phyloP scores from a whole-genome alignment of 164 flowering plant species.

The Paratinospora sagittata region DNA sequence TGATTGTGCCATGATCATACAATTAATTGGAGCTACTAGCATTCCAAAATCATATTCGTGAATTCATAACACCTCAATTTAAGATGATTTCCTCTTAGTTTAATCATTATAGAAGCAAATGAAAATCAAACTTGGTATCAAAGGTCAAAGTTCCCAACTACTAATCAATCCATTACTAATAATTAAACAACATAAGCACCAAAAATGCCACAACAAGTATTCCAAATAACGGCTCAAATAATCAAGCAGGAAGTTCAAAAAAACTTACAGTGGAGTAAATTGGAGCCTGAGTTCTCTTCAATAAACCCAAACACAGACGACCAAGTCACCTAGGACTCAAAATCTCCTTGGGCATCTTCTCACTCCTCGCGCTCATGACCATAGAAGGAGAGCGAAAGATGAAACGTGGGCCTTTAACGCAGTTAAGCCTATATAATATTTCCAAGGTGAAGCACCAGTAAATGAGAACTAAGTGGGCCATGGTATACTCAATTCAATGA shows the following conservation, averaged over 20 bases:
- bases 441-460: slow-evolving; percentile 14
- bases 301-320: neutral
- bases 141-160: neutral
- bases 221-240: neutral
- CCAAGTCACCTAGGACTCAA: slow-evolving; percentile 3
- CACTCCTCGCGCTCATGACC: slow-evolving; percentile 3
- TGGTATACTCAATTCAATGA: slow-evolving; percentile 5
- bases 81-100: neutral
- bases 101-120: neutral
- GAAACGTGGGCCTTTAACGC: slow-evolving; percentile 11
- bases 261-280: slow-evolving; percentile 18
- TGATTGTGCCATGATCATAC: no score
- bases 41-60: no score
- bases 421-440: slow-evolving; percentile 14
- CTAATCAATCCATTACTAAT: neutral
- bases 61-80: no score
- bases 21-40: no score
- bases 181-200: neutral
- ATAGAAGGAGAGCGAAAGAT: slow-evolving; percentile 5
- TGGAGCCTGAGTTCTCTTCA: neutral
- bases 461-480: slow-evolving; percentile 11
- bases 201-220: neutral
- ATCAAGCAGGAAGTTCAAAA: neutral
- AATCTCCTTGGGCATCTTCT: neutral
- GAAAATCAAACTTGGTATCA: neutral